Evolutionary conservation across 2,329 filamentous ascomycete species (phyloP).

Genomic region (Colletotrichum nymphaeae): DNA sequence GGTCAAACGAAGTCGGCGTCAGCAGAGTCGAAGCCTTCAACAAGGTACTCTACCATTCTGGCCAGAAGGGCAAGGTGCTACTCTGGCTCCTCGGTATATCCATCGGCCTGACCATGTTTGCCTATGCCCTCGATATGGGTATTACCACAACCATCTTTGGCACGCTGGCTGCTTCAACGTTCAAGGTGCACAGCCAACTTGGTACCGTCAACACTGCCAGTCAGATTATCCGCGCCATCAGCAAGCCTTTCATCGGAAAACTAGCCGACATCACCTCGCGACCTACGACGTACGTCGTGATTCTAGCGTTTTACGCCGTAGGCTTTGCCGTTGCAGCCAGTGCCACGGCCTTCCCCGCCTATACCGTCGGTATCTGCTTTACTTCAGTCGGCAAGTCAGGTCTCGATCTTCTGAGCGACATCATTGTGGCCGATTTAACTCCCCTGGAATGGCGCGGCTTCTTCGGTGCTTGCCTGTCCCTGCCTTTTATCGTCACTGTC

Average conservation of each 20-base stretch:
- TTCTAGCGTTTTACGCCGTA: constrained; percentile 51
- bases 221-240: constrained; percentile 51
- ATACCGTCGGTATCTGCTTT: constrained; percentile 50
- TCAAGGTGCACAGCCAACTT: constrained; percentile 42
- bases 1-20: too few relatives aligned
- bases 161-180: background rate
- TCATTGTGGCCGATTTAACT: constrained; percentile 50
- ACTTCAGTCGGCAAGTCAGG: constrained; percentile 51
- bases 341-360: constrained; percentile 45
- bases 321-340: constrained; percentile 49
- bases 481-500: constrained; percentile 50
- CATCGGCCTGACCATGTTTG: constrained; percentile 51
- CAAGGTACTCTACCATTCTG: too few relatives aligned
- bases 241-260: constrained; percentile 53
- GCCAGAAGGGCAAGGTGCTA: too few relatives aligned
- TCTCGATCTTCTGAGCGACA: constrained; percentile 49
- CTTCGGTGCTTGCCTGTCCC: constrained; percentile 43
- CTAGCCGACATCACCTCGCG: constrained; percentile 51
- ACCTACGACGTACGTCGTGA: constrained; percentile 51
- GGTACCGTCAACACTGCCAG: constrained; percentile 46
- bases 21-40: too few relatives aligned
- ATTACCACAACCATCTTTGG: constrained; percentile 42
- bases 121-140: constrained; percentile 51
- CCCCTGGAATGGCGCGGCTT: constrained; percentile 51
- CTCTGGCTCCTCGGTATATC: constrained; percentile 42